Evolutionary conservation across 2,329 filamentous ascomycete genomes (phyloP), one percentile per base, ranked within the genome.

Genomic region (Kalaharituber pfeilii): DNA sequence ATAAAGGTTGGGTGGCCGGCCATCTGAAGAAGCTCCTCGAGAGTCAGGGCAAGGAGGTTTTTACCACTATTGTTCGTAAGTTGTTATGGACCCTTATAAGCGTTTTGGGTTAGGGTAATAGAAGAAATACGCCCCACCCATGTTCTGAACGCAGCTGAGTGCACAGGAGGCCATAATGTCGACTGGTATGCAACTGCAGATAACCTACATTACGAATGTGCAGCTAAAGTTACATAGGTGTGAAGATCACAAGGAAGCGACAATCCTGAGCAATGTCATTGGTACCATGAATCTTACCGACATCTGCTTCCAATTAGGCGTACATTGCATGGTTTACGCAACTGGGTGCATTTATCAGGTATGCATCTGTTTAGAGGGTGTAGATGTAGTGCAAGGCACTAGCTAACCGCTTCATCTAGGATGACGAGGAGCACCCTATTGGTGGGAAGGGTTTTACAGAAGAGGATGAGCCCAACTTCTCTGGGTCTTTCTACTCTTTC

Each of bases 221-320:
- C 6, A 47, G 15, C 22, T 18, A 47, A 5, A 20, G 13, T 47
- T 13, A 22, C 4, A 22, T 47, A 47, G 42, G 42, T 82, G 80
- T 63, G 80, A 84, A 69, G 77, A 80, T 64, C 75, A 83, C 70
- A 80, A 77, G 68, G 75, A 80, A 66, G 75, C 76, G 53, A 83
- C 80, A 5, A 75, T 82, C 64, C 73, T 79, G 56, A 80, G 76
- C 65, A 84, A 84, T 63, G 79, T 79, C 53, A 74, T 82, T 49
- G 80, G 80, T 53, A 77, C 78, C 30, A 64, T 81, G 60, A 81
- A 79, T 65, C 67, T 83, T 62, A 71, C 78, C 29, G 78, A 82
- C 64, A 72, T 70, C 66, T 82, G 79, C 67, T 76, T 70, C 62
- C 68, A 74, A 59, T 71, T 71, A 55, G 73, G 72, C 59, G 72